Base-by-base conservation (phyloP, 2,329 filamentous ascomycete genomes). In the Colletotrichum caudatum region DNA sequence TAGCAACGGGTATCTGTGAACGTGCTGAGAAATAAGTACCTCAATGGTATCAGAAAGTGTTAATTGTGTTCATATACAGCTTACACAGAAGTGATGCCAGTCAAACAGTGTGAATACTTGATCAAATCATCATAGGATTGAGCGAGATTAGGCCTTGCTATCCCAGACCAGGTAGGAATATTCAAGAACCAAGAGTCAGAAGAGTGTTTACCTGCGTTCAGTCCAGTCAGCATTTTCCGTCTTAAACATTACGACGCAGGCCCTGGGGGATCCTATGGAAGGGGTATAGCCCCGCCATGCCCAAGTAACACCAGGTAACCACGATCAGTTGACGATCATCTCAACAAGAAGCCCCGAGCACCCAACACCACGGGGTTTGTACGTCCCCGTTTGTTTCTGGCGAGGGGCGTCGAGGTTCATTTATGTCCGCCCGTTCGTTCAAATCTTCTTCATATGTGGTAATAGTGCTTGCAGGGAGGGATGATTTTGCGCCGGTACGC, bases 401-500 rank as follows among this genome's bases (percentile, higher is more conserved):
- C 78, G 83, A 80, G 78, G 80, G 82, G 78, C 77, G 80, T 79
- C 82, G 78, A 78, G 84, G 84, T 86, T 89, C 87, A 82, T 83
- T 88, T 89, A 88, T 90, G 88, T 90, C 88, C 88, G 88, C 88
- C 88, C 88, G 88, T 90, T 90, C 88, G 88, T 90, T 89, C 88
- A 90, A 89, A 81, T 82, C 82, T 87, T 90, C 88, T 84, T 90
- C 88, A 90, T 86, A 78, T 78, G 73, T 72, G 61, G 73, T 72
- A 60, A 65, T 73, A 50, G 62, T 64, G 65, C 70, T 53, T 64
- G 48, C 26, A 60, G 51, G 41, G 78, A 79, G 44, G 57, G 35
- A 16, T 29, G 74, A 70, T 56, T 46, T 46, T 59, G 60, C 48
- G 73, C 50, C 74, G 66, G 64, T 50, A 63, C 41, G 35, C 29